phyloP scores from a whole-genome alignment of 73 alveolate genomes.

The Tetrahymena elliotti region DNA sequence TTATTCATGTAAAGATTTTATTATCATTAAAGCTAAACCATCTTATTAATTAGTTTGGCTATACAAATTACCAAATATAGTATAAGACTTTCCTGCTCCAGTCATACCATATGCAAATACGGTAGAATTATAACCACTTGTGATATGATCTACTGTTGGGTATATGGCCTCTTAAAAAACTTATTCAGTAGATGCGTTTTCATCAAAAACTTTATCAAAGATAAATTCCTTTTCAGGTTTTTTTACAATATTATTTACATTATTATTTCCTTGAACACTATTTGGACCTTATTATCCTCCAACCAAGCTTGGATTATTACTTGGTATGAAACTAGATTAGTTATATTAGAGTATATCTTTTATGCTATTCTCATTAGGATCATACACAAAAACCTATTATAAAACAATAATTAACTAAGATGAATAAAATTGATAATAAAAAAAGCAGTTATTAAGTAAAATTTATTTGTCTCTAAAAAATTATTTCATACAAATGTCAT shows the following conservation, averaged over 20 bases:
- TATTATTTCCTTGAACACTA: neutral
- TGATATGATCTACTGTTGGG: conserved; percentile 77
- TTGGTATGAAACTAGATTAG: neutral
- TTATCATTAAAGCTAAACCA: neutral
- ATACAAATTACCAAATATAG: conserved; percentile 60
- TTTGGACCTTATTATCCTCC: neutral
- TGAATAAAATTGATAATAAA: too few relatives aligned
- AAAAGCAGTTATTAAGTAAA: too few relatives aligned
- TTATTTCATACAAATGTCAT: too few relatives aligned
- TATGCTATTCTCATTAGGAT: neutral
- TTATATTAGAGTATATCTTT: neutral
- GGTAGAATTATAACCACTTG: conserved; percentile 85
- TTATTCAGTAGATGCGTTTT: conserved; percentile 61
- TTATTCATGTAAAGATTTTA: neutral
- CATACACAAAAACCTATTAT: neutral
- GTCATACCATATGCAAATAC: conserved; percentile 84
- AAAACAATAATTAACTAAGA: neutral
- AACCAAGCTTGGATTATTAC: neutral
- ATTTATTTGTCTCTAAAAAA: too few relatives aligned
- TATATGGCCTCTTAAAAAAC: conserved; percentile 76
- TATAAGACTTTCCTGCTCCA: conserved; percentile 82
- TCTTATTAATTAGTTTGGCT: neutral
- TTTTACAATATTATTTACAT: neutral
- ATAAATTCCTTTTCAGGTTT: conserved; percentile 50
- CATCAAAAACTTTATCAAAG: conserved; percentile 83